Base-by-base conservation (phyloP, 305 asterid species). In the Fraxinus ornus region DNA sequence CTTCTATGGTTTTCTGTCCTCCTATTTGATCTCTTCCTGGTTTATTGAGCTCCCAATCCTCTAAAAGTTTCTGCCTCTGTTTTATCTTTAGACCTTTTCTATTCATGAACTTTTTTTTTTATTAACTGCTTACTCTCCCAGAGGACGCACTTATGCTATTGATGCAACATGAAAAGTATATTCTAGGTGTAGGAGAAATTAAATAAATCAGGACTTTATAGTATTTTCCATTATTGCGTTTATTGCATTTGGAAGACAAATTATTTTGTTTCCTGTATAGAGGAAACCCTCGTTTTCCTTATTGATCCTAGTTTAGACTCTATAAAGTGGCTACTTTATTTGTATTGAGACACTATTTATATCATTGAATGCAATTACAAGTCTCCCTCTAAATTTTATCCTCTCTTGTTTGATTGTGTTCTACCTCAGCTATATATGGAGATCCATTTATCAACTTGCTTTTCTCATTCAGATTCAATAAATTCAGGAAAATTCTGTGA, bases 21-120 rank as follows among this genome's bases (percentile, higher is more conserved):
- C 75, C 87, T 7, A 44, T 71, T 79, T 71, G 68, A 57, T 12
- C 71, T 64, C 52, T 55, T 44, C 12, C 44, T 57, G 32, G 60
- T 22, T 41, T 37, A 57, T 78, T 24, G 37, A 15, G 78, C 41
- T 49, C 15, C 36, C 12, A 47, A 28, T 82, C 79, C 19, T 68
- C 75, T 72, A 74, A 49, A 60, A 74, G 57, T 74, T 78, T 39
- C 36, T 7, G 72, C 15, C 60, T 62, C 33, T 41, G 41, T 64
- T 64, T 64, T 64, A 64, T 64, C 33, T n/a, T 17, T 22, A 64
- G 72, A 24, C 6, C 33, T 64, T 64, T 22, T 22, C n/a, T 22
- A 64, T 22, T 64, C 33, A 64, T 10, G 30, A 64, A 9, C 72
- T 22, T 24, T 21, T 57, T 62, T 37, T 35, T 35, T 35, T 35